A percentile compares a stretch with the other conserved stretches of the same genome.
phyloP scores from a whole-genome alignment of 1,139 yeast genomes.

The Taiozyma sp. region DNA sequence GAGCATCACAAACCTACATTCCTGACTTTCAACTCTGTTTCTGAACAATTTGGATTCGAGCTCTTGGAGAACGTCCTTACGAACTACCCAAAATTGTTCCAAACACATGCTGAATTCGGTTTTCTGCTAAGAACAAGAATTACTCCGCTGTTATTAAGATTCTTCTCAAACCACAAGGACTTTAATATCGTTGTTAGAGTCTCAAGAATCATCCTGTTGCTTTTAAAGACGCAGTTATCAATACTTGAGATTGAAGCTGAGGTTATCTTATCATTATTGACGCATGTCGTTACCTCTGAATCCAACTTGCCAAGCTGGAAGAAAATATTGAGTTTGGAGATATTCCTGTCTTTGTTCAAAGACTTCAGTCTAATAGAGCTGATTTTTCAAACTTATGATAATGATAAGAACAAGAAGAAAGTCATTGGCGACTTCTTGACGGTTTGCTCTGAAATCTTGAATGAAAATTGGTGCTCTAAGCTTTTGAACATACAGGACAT shows the following conservation, averaged over 20 bases:
- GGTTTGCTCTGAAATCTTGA: constrained; percentile 35
- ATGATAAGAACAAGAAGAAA: constrained; percentile 49
- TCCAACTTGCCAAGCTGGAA: constrained; percentile 63
- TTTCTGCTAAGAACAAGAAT: constrained; percentile 60
- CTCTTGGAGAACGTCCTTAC: constrained; percentile 59
- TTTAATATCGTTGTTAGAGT: constrained; percentile 72
- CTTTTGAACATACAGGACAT: constrained; percentile 32
- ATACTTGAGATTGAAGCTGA: constrained; percentile 74
- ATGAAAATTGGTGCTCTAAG: constrained; percentile 30
- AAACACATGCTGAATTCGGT: constrained; percentile 58
- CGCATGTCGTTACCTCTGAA: constrained; percentile 55
- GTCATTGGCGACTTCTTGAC: constrained; percentile 56
- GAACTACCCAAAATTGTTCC: constrained; percentile 54
- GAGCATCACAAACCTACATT: constrained; percentile 55
- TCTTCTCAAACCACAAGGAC: constrained; percentile 55
- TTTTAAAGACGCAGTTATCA: constrained; percentile 56
- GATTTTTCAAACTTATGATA: constrained; percentile 63
- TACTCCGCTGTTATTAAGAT: constrained; percentile 69
- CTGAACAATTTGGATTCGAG: constrained; percentile 73
- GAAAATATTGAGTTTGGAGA: constrained; percentile 65
- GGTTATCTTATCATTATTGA: constrained; percentile 68
- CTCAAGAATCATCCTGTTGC: constrained; percentile 59
- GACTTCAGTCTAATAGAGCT: constrained; percentile 49
- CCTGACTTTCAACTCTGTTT: constrained; percentile 48
- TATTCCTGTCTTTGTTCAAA: constrained; percentile 54